Base-by-base conservation (phyloP, 176 grass and related monocot genomes). In the Oropetium thomaeum region DNA sequence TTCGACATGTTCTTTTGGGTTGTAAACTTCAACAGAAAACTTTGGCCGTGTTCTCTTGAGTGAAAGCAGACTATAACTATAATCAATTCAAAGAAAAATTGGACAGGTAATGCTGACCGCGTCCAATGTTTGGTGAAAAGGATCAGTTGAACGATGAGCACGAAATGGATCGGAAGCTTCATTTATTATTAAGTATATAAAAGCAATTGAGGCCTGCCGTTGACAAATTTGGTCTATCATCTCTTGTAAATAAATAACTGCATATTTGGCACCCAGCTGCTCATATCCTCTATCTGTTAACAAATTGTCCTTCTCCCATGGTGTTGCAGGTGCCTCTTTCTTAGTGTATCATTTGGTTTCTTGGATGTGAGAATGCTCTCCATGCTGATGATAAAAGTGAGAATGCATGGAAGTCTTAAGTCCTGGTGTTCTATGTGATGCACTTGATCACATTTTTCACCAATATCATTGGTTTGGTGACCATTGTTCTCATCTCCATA, bases 401-500 rank as follows among this genome's bases (percentile, higher is more conserved):
- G 79, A 66, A 87, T 83, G 79, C 20, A 33, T 79, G 79, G 85
- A 83, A 57, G 6, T 68, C 61, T 78, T 0, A 31, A 66, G 59
- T 32, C 29, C n/a, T 19, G 52, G 62, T 48, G 20, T 5, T 44
- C 68, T 83, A 12, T 73, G 74, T 79, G 49, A 97, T 97, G 95
- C 91, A 35, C 88, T 78, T 93, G 79, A 88, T 80, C 66, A 55
- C 69, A 54, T 27, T 86, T 62, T 78, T 83, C 82, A 83, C 91
- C 84, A 87, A 98, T 45, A 79, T 77, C 65, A 85, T 94, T 78
- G 91, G 96, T 92, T 84, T 98, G 42, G 71, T 85, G 70, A 98
- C 91, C 81, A 98, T 98, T 81, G 81, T 67, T 73, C 91, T 98
- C 2, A 80, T 92, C 28, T 87, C 79, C 69, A 52, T 98, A 27